Evolutionary conservation across 306 rosid species (phyloP).

Genomic region (Dalbergia cochinchinensis): DNA sequence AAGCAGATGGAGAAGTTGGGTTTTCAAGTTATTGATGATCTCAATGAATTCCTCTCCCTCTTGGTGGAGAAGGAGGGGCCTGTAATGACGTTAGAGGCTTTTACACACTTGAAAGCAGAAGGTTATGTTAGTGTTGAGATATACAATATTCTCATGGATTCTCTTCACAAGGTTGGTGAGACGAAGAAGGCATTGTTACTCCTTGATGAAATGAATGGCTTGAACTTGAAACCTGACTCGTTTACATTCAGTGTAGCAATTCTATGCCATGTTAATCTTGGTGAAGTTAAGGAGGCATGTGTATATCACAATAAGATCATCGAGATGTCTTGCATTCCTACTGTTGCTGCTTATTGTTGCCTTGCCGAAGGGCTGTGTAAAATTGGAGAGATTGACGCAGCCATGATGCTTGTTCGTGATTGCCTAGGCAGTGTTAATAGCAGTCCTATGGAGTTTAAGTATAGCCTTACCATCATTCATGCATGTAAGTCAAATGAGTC

Average conservation of each 20-base stretch:
- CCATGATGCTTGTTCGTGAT: conserved; percentile 78
- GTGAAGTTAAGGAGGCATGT: conserved; percentile 72
- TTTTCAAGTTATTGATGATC: conserved; percentile 58
- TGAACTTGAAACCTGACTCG: conserved; percentile 56
- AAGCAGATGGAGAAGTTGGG: conserved; percentile 67
- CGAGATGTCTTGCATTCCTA: conserved; percentile 79
- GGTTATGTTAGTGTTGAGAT: conserved; percentile 59
- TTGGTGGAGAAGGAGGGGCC: conserved; percentile 63
- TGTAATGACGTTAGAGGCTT: conserved; percentile 57
- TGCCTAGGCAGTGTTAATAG: conserved; percentile 70
- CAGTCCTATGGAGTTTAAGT: conserved; percentile 80
- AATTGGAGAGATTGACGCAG: conserved; percentile 79
- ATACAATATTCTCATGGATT: conserved; percentile 69
- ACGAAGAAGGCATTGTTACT: conserved; percentile 64
- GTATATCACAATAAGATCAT: conserved; percentile 70
- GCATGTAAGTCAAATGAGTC: conserved; percentile 67
- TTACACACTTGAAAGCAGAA: conserved; percentile 59
- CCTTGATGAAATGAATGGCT: conserved; percentile 64
- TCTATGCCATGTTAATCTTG: conserved; percentile 65
- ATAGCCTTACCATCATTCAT: conserved; percentile 71
- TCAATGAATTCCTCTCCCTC: conserved; percentile 61
- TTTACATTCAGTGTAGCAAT: conserved; percentile 61
- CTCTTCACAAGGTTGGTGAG: conserved; percentile 64
- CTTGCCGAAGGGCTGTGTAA: conserved; percentile 76
- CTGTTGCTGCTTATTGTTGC: conserved; percentile 64